Base-by-base conservation (phyloP, 768 basidiomycete genomes). In the Podaxis sp. region DNA sequence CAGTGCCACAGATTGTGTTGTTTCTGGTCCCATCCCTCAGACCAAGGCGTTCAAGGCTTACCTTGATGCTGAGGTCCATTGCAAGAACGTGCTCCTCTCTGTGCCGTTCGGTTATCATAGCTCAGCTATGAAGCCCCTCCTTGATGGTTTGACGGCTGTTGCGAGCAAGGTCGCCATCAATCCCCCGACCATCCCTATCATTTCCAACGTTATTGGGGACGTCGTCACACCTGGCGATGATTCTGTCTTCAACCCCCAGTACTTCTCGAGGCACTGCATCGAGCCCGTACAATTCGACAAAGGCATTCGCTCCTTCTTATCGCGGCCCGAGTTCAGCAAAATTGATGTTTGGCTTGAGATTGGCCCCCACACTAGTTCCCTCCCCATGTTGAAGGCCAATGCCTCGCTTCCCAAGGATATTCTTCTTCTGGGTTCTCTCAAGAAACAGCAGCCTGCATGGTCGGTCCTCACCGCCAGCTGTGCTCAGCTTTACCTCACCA, bases 61-160 rank as follows among this genome's bases (percentile, higher is more conserved):
- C 61, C 69, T 87, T 32, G 75, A 81, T 61, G 46, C 55, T 7
- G 57, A 70, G 27, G 81, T 78, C 65, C 76, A 69, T 42, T 68
- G 75, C 14, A 61, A 61, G 52, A 55, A 38, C 37, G 52, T 48
- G 18, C 65, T 79, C 46, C 74, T 91, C 1, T 63, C 74, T 4
- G 82, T 87, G 7, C 82, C 83, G 0, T 87, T 82, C 61, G 89
- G 82, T 1, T 88, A 83, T 66, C 90, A 91, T 71, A 87, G 84
- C 47, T 59, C 73, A n/a, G 82, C 84, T 1, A 88, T 91, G 88
- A 68, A 70, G 5, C 81, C 86, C 0, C 65, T 89, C 10, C 62
- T 84, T 13, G 72, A 77, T n/a, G 80, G 81, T 50, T 77, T 90
- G 32, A 72, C 69, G 37, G 63, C 63, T 0, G 62, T 84, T 3